Percentiles rank a stretch among this genome's conserved stretches.
phyloP scores from a whole-genome alignment of 768 basidiomycete species.

The Russula brevipes region DNA sequence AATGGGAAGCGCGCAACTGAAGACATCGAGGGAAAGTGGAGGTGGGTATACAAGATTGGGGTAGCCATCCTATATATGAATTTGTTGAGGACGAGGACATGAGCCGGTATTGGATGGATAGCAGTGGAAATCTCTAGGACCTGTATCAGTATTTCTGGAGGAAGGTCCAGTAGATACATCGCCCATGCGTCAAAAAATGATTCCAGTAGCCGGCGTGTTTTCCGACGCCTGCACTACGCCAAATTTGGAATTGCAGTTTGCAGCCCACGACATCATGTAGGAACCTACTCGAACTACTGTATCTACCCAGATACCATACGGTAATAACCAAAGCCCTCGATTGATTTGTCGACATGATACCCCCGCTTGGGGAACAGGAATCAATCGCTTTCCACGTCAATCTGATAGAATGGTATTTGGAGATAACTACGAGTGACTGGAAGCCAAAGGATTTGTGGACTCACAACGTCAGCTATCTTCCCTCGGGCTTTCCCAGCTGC shows the following conservation, averaged over 20 bases:
- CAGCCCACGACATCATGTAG: no score
- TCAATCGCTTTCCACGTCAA: conserved; percentile 28
- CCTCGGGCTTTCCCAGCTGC: conserved; percentile 66
- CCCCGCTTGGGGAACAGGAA: background rate
- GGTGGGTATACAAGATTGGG: conserved; percentile 16
- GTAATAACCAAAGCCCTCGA: background rate
- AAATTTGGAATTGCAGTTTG: background rate
- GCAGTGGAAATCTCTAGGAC: background rate
- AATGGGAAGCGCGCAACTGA: conserved; percentile 13
- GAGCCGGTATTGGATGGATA: conserved; percentile 17
- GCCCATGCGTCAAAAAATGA: background rate
- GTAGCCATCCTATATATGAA: conserved; percentile 12
- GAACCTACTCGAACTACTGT: no score
- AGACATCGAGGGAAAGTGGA: conserved; percentile 11
- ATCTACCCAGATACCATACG: no score
- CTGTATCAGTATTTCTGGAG: conserved; percentile 17
- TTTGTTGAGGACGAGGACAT: conserved; percentile 23
- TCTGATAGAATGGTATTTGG: conserved; percentile 11
- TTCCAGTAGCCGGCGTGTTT: background rate
- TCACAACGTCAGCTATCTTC: conserved; percentile 48
- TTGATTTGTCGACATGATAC: background rate
- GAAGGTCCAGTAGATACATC: conserved; percentile 18
- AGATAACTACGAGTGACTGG: background rate
- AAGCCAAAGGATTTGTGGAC: conserved; percentile 24
- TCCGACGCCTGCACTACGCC: background rate